Percentiles rank a stretch among this genome's conserved stretches.
Conservation (phyloP, 805 yeast species). For the Lachancea thermotolerans region DNA sequence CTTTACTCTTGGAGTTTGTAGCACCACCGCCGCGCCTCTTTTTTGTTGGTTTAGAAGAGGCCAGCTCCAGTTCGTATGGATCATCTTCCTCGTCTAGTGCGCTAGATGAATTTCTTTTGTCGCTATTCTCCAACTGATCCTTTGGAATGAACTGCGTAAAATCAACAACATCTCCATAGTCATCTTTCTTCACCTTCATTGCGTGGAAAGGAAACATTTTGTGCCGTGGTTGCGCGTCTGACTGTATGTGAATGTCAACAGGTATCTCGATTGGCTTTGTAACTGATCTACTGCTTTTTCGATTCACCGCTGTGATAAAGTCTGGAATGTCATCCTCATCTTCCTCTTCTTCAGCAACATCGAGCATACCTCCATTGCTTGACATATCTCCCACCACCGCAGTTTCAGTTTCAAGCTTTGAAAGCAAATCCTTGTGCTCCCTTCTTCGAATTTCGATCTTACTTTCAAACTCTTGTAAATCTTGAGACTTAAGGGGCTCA, state of each 20-base stretch:
- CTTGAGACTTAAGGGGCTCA: conserved; percentile 44
- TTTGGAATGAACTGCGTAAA: conserved; percentile 51
- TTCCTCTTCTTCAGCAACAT: conserved; percentile 22
- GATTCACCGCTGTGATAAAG: conserved; percentile 7
- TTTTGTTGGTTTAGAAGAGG: conserved; percentile 18
- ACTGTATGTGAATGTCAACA: conserved; percentile 21
- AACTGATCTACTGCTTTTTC: conserved; percentile 6
- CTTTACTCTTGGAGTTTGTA: conserved; percentile 24
- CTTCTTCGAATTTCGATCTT: conserved; percentile 42
- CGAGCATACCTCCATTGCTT: conserved; percentile 7
- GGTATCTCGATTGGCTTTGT: conserved; percentile 19
- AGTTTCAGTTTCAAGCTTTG: conserved; percentile 29
- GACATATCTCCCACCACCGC: conserved; percentile 18
- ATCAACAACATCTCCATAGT: conserved; percentile 77
- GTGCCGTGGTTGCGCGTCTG: conserved; percentile 29
- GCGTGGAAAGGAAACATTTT: conserved; percentile 73
- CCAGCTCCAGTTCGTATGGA: conserved; percentile 20
- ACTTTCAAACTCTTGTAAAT: conserved; percentile 42
- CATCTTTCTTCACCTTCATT: conserved; percentile 61
- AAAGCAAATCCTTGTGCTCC: conserved; percentile 30
- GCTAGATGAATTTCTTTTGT: conserved; percentile 17
- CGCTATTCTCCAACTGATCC: conserved; percentile 40
- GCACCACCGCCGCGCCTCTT: conserved; percentile 26
- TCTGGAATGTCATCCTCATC: conserved; percentile 30
- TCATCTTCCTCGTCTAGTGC: conserved; percentile 25